Conservation (phyloP, 1,139 yeast species). For the Yamadazyma blattariae region DNA sequence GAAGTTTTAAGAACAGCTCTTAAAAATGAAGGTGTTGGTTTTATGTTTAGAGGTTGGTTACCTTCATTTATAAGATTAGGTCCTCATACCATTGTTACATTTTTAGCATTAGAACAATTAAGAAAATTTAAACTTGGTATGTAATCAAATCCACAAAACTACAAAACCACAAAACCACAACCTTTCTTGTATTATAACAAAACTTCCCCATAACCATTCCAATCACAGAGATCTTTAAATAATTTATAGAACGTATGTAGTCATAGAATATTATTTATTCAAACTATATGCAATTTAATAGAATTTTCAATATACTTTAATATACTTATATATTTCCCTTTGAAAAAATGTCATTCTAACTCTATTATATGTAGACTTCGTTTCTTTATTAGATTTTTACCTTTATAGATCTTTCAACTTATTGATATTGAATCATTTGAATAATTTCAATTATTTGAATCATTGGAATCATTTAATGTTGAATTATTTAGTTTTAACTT, state of each 20-base stretch:
- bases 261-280: constrained; percentile 6
- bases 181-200: too few species aligned
- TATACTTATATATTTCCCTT: too few species aligned
- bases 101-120: constrained; percentile 75
- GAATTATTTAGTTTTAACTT: constrained; percentile 21
- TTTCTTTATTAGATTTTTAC: too few species aligned
- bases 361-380: too few species aligned
- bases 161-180: too few species aligned
- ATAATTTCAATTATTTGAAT: neutral
- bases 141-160: constrained; percentile 15
- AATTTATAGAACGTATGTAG: constrained; percentile 4
- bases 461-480: neutral
- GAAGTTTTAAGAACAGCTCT: constrained; percentile 55
- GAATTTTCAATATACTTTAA: constrained; percentile 2
- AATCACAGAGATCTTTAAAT: too few species aligned
- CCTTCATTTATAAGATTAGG: constrained; percentile 86
- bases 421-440: too few species aligned
- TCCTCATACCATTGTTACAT: constrained; percentile 86
- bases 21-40: constrained; percentile 66
- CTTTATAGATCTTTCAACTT: too few species aligned
- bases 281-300: constrained; percentile 9
- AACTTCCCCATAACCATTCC: too few species aligned
- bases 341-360: neutral
- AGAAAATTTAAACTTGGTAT: constrained; percentile 58
- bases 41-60: constrained; percentile 88